Evolutionary conservation across 2,329 filamentous ascomycete genomes (phyloP).

Genomic region (Whalleya microplaca): DNA sequence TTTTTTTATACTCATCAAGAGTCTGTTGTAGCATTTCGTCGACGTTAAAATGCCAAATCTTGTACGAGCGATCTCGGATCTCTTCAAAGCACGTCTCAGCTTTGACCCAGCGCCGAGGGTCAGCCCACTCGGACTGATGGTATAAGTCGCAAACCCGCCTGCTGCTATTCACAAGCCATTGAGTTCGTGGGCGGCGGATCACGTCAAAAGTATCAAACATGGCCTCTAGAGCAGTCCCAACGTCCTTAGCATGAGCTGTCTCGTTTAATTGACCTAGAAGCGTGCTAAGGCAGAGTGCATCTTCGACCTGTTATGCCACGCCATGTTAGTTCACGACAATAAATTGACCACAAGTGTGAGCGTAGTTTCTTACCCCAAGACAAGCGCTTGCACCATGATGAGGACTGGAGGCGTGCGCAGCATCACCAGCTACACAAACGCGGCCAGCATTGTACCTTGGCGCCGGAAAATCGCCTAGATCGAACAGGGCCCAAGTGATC

Average conservation of each 20-base stretch:
- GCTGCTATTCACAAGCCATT: constrained; percentile 32
- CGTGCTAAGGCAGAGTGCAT: constrained; percentile 46
- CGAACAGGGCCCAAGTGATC: constrained; percentile 33
- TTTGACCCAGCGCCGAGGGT: constrained; percentile 20
- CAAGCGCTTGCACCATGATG: constrained; percentile 31
- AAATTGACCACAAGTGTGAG: no score
- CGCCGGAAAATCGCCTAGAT: constrained; percentile 27
- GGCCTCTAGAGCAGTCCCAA: background rate
- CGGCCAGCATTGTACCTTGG: constrained; percentile 21
- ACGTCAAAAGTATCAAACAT: constrained; percentile 20
- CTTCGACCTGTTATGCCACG: constrained; percentile 39
- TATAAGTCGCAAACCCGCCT: constrained; percentile 26
- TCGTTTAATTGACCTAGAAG: constrained; percentile 42
- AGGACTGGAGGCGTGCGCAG: constrained; percentile 29
- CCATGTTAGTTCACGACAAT: no score
- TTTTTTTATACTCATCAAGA: background rate
- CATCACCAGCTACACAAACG: constrained; percentile 29
- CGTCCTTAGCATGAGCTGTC: constrained; percentile 10
- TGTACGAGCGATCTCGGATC: constrained; percentile 24
- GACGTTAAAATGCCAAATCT: constrained; percentile 30
- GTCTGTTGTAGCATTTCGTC: constrained; percentile 19
- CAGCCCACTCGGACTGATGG: constrained; percentile 26
- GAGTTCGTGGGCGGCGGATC: constrained; percentile 20
- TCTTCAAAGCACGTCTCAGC: constrained; percentile 30
- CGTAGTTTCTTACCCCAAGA: no score